These are phyloP conservation scores for Xylaria bambusicola DNA, from an alignment of 495 filamentous ascomycete genomes.

Conservation along the genomic window DNA sequence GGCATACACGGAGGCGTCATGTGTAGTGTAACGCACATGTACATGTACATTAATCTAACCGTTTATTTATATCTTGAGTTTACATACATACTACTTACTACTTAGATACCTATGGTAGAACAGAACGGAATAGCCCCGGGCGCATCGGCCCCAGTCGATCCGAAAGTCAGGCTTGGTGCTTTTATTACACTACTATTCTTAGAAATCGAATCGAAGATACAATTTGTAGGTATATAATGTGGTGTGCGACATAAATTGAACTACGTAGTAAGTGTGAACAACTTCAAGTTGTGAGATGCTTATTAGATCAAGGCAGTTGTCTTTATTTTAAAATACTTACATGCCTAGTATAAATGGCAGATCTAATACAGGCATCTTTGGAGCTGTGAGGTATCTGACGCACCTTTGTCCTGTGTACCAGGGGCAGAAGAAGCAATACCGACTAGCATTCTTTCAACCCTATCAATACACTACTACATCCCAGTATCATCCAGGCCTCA, in stretches of 20 bases:
- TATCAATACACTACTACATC: background rate
- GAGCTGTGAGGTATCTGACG: background rate
- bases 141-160: conserved; percentile 11
- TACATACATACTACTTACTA: background rate
- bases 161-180: conserved; percentile 10
- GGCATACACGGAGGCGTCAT: no score
- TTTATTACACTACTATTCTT: conserved; percentile 18
- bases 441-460: conserved; percentile 7
- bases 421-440: background rate
- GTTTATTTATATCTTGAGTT: no score
- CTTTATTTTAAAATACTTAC: conserved; percentile 1
- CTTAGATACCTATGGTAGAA: background rate
- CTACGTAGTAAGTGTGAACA: background rate
- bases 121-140: conserved; percentile 14
- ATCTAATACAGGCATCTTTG: conserved; percentile 15
- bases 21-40: no score
- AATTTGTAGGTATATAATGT: background rate
- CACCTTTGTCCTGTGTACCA: no score
- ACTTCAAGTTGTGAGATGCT: conserved; percentile 6
- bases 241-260: background rate
- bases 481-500: background rate
- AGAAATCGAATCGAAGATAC: conserved; percentile 9
- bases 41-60: no score
- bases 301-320: conserved; percentile 13
- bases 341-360: conserved; percentile 12